Evolutionary conservation across 768 basidiomycete species (phyloP).

Genomic region (Tephrocybe rancida): DNA sequence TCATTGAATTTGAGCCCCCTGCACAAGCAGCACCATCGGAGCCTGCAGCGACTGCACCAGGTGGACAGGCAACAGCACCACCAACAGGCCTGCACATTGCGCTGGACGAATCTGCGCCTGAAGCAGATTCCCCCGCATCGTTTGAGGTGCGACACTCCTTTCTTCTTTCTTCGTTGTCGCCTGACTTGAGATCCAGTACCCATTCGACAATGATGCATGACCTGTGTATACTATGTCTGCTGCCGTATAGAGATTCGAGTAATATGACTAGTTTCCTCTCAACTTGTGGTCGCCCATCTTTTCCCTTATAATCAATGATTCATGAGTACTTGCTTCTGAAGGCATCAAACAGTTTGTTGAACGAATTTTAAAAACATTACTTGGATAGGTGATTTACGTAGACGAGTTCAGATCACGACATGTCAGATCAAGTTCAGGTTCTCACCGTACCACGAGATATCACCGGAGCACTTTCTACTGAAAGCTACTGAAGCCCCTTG

Average conservation of each 20-base stretch:
- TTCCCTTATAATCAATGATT: too few species aligned
- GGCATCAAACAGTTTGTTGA: too few species aligned
- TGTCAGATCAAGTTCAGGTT: too few species aligned
- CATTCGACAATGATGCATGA: constrained; percentile 70
- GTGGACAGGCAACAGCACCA: constrained; percentile 31
- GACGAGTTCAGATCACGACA: too few species aligned
- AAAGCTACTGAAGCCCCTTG: too few species aligned
- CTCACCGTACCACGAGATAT: too few species aligned
- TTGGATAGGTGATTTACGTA: too few species aligned
- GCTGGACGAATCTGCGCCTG: constrained; percentile 69
- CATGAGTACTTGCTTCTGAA: too few species aligned
- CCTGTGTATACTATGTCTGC: constrained; percentile 5
- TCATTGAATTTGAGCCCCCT: constrained; percentile 60
- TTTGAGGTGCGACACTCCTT: constrained; percentile 71
- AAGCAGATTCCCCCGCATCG: constrained; percentile 73
- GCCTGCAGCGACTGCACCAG: constrained; percentile 26
- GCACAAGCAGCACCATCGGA: constrained; percentile 27
- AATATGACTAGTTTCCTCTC: too few species aligned
- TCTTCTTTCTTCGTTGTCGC: neutral
- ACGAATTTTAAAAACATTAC: too few species aligned
- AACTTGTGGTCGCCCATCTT: too few species aligned
- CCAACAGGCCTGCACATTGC: constrained; percentile 61
- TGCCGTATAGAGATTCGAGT: neutral
- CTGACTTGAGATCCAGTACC: constrained; percentile 54
- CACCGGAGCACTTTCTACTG: too few species aligned